A percentile compares a stretch with the other conserved stretches of the same genome.
These are phyloP conservation scores for Buxus sempervirens DNA, from an alignment of 164 flowering plant genomes.

Conservation along the genomic window DNA sequence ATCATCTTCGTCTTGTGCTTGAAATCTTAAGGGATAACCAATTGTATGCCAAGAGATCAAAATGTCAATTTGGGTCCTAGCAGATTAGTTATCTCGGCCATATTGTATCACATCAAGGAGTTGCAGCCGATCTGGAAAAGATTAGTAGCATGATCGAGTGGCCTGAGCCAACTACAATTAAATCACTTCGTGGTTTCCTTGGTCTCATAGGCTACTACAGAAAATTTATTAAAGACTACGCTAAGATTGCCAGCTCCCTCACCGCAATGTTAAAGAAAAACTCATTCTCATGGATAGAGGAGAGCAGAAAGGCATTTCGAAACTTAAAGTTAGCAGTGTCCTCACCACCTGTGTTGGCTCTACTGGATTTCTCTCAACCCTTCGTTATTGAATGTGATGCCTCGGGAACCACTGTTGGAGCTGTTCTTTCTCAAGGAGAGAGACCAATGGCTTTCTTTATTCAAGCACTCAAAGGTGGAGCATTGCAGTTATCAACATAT, in stretches of 20 bases:
- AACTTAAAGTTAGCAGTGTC: neutral
- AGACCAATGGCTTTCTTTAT: too few species aligned
- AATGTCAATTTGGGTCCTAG: neutral
- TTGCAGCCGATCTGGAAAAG: neutral
- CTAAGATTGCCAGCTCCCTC: neutral
- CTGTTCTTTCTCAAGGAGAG: too few species aligned
- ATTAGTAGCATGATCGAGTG: neutral
- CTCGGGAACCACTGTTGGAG: too few species aligned
- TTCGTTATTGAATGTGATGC: too few species aligned
- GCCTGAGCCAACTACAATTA: too few species aligned
- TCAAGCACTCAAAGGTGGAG: too few species aligned
- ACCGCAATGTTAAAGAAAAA: neutral
- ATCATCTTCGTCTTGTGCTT: neutral
- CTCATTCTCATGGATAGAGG: neutral
- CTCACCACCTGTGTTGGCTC: neutral
- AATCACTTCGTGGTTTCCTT: too few species aligned
- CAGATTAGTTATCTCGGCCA: neutral
- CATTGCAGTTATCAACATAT: too few species aligned
- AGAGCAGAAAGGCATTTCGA: neutral
- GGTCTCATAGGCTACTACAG: conserved; percentile 3
- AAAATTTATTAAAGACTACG: conserved; percentile 4
- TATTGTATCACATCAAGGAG: neutral
- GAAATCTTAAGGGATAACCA: neutral
- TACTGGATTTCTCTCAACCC: neutral
- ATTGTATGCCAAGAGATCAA: neutral